These are phyloP conservation scores for Penicillium capsulatum DNA, from an alignment of 2,329 filamentous ascomycete species.

Conservation along the genomic window DNA sequence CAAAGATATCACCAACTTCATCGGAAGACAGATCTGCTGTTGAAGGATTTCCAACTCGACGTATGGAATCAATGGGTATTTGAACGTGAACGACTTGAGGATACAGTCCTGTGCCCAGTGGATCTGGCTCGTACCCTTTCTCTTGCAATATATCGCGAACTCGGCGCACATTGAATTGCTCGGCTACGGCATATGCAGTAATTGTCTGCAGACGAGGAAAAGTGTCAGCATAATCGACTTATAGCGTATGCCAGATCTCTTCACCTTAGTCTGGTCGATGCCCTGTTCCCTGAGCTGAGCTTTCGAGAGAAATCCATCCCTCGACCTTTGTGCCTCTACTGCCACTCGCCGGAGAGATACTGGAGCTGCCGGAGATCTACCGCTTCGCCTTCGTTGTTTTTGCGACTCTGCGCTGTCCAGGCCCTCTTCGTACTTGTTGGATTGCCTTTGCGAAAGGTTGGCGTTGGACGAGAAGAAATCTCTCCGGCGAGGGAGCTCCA, in stretches of 20 bases:
- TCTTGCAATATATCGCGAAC: conserved; percentile 55
- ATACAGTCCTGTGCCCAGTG: conserved; percentile 57
- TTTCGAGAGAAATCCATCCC: conserved; percentile 50
- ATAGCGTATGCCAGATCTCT: neutral
- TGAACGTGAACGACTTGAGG: conserved; percentile 63
- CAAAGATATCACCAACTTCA: conserved; percentile 77
- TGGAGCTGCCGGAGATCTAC: conserved; percentile 55
- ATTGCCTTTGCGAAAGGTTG: conserved; percentile 45
- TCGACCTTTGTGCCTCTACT: conserved; percentile 70
- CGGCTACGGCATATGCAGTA: conserved; percentile 65
- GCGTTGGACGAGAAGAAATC: conserved; percentile 65
- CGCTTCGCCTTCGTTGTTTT: conserved; percentile 47
- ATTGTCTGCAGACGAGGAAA: conserved; percentile 42
- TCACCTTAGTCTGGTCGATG: conserved; percentile 37
- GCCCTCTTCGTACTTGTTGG: conserved; percentile 14
- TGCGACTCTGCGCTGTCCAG: conserved; percentile 22
- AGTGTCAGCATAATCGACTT: conserved; percentile 1
- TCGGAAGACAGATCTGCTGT: conserved; percentile 38
- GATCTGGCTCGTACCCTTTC: conserved; percentile 60
- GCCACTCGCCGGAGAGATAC: conserved; percentile 80
- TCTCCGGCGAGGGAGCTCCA: conserved; percentile 48
- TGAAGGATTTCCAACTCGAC: conserved; percentile 41
- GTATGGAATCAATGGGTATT: conserved; percentile 45
- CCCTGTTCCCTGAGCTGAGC: conserved; percentile 37
- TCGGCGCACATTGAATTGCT: conserved; percentile 59